phyloP scores from a whole-genome alignment of 1,284 basidiomycete genomes.

The Pterulicium gracile region DNA sequence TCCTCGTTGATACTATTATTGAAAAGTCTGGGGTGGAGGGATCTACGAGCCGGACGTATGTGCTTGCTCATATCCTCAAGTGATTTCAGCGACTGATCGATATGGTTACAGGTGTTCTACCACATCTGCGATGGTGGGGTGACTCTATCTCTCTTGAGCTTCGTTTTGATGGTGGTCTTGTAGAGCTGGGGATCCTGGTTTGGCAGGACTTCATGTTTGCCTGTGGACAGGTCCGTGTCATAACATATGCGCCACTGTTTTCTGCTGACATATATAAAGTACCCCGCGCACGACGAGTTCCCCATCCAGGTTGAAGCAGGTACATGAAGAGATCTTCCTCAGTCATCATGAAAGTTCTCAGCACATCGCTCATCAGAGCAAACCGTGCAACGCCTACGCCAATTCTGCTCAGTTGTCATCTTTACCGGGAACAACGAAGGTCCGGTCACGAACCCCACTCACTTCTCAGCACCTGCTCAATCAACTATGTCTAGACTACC shows the following conservation, averaged over 20 bases:
- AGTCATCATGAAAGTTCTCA: no score
- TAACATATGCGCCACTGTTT: no score
- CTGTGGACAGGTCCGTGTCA: slow-evolving; percentile 65
- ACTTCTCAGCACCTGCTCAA: slow-evolving; percentile 2
- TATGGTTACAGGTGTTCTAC: no score
- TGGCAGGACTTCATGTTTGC: slow-evolving; percentile 90
- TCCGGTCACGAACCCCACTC: slow-evolving; percentile 16
- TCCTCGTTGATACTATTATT: slow-evolving; percentile 23
- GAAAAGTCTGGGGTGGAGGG: slow-evolving; percentile 80
- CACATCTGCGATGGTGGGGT: slow-evolving; percentile 75
- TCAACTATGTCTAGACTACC: slow-evolving; percentile 48
- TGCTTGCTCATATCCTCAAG: no score
- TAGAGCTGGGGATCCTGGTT: slow-evolving; percentile 69
- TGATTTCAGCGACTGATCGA: no score
- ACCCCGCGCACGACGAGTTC: slow-evolving; percentile 73
- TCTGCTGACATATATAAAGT: no score
- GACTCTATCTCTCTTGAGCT: slow-evolving; percentile 11
- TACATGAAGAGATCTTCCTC: no score
- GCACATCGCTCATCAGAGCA: no score
- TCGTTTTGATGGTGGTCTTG: slow-evolving; percentile 1
- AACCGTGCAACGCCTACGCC: no score
- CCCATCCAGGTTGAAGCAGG: slow-evolving; percentile 58
- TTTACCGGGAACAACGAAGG: slow-evolving; percentile 88
- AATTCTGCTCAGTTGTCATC: no score
- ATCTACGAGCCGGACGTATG: slow-evolving; percentile 66